Percentiles rank a stretch among this genome's conserved stretches.
phyloP scores from a whole-genome alignment of 495 filamentous ascomycete genomes.

The Lasiosphaeria ovina region DNA sequence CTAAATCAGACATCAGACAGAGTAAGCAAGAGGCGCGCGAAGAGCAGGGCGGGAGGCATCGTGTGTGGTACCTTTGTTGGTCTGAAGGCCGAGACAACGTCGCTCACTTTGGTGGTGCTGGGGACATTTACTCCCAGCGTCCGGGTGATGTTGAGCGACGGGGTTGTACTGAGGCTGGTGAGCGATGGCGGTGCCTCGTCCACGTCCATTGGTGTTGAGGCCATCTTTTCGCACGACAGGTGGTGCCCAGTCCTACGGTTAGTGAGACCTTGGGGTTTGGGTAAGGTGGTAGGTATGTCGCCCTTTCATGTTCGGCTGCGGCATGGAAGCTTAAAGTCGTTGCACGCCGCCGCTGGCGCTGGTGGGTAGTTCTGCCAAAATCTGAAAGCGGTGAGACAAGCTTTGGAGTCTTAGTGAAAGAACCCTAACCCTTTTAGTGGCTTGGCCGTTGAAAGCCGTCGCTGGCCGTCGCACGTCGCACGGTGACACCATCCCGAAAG shows the following conservation, averaged over 20 bases:
- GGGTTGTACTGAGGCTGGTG: slow-evolving; percentile 32
- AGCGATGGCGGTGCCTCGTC: slow-evolving; percentile 32
- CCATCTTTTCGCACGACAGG: slow-evolving; percentile 30
- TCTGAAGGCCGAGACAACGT: slow-evolving; percentile 46
- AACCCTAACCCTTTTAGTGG: neutral
- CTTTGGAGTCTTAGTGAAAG: neutral
- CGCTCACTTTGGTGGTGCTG: slow-evolving; percentile 43
- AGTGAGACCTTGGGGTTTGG: neutral
- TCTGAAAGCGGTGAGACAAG: neutral
- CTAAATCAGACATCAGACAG: slow-evolving; percentile 20
- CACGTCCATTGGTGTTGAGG: slow-evolving; percentile 53
- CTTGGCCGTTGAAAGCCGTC: no score
- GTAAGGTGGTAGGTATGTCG: neutral
- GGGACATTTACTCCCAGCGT: slow-evolving; percentile 30
- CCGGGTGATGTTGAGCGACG: slow-evolving; percentile 40
- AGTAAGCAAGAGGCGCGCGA: neutral
- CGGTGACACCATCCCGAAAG: neutral
- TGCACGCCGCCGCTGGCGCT: no score
- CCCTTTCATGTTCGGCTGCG: neutral
- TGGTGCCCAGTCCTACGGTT: neutral
- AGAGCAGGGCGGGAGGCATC: neutral
- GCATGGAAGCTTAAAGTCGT: no score
- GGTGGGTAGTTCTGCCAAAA: neutral
- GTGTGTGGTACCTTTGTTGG: slow-evolving; percentile 48
- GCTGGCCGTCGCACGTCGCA: no score